Evolutionary conservation across 345 rosid genomes (phyloP).

Genomic region (Citrus cavaleriei): DNA sequence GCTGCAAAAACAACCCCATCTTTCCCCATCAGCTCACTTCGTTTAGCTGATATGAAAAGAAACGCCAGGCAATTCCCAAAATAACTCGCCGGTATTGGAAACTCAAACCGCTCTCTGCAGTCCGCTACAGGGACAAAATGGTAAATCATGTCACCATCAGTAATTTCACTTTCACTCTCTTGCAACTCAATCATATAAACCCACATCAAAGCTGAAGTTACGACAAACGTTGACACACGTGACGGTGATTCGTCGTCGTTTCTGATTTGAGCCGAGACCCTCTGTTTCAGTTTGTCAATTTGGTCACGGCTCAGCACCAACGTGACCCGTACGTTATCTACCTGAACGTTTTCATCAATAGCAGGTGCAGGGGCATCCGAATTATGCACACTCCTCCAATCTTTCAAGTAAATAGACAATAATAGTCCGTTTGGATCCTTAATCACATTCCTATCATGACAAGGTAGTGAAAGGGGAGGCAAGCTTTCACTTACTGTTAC

Average conservation of each 20-base stretch:
- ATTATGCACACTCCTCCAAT: slow-evolving; percentile 17
- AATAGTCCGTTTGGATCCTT: slow-evolving; percentile 29
- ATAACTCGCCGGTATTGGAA: slow-evolving; percentile 29
- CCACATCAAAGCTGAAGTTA: slow-evolving; percentile 36
- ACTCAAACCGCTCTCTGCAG: slow-evolving; percentile 25
- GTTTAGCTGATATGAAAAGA: slow-evolving; percentile 18
- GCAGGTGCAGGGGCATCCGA: too few relatives aligned
- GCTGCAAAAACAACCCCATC: slow-evolving; percentile 27
- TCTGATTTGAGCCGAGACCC: slow-evolving; percentile 14
- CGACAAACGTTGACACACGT: slow-evolving; percentile 27
- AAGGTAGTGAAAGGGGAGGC: slow-evolving; percentile 9
- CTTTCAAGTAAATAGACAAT: slow-evolving; percentile 12
- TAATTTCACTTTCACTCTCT: not conserved
- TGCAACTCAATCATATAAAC: slow-evolving; percentile 22
- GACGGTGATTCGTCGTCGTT: not conserved
- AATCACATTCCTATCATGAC: slow-evolving; percentile 21
- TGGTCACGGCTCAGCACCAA: slow-evolving; percentile 19
- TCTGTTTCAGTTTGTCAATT: slow-evolving; percentile 23
- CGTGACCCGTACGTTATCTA: slow-evolving; percentile 32
- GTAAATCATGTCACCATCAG: not conserved
- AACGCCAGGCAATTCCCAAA: slow-evolving; percentile 45
- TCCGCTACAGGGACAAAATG: slow-evolving; percentile 17
- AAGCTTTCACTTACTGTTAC: not conserved
- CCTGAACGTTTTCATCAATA: slow-evolving; percentile 19
- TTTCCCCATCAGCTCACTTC: slow-evolving; percentile 23